Base-by-base conservation (phyloP, 2,329 filamentous ascomycete species). In the Capronia coronata region DNA sequence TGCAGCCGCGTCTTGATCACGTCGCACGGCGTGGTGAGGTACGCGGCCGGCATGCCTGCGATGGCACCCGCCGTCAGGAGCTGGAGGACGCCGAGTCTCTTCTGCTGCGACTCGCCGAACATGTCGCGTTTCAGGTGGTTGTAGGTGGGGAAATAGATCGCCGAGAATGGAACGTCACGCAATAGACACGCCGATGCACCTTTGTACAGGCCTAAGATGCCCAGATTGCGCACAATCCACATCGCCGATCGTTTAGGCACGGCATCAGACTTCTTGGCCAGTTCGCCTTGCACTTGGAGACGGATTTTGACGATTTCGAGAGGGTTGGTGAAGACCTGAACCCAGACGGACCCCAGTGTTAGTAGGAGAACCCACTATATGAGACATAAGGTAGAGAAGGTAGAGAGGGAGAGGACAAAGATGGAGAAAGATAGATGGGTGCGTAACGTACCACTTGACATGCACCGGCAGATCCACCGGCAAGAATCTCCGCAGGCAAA, bases 241-340 rank as follows among this genome's bases (percentile, higher is more conserved):
- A 97, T 86, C 50, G 93, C 93, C 9, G 90, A 95, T 59, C 93
- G 86, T 69, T 86, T 90, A 45, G 87, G 87, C 13, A 85, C 79
- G 51, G 83, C 84, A 57, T 93, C 86, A 21, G 87, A 82, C 41
- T 77, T 86, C 74, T 96, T 97, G 58, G 88, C 84, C 35, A 96
- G 83, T 71, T 98, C 93, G 52, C 93, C 93, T 73, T 98, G 93
- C 19, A 98, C 86, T 70, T 98, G 93, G 46, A 98, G 82, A 59
- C 93, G 86, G 66, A 98, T 98, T 77, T 98, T 98, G 75, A 98
- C 93, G 65, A 98, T 98, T 69, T 98, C 93, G 14, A 98, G 82
- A 21, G 93, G 93, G 69, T 97, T 98, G 60, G 89, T 96, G 71
- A 97, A 97, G 62, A 96, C 82, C 87, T 90, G 52, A 14, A 23